Percentiles rank a stretch among this genome's conserved stretches.
These are phyloP conservation scores for Fusarium sarcochroum DNA, from an alignment of 2,329 filamentous ascomycete genomes.

Conservation along the genomic window DNA sequence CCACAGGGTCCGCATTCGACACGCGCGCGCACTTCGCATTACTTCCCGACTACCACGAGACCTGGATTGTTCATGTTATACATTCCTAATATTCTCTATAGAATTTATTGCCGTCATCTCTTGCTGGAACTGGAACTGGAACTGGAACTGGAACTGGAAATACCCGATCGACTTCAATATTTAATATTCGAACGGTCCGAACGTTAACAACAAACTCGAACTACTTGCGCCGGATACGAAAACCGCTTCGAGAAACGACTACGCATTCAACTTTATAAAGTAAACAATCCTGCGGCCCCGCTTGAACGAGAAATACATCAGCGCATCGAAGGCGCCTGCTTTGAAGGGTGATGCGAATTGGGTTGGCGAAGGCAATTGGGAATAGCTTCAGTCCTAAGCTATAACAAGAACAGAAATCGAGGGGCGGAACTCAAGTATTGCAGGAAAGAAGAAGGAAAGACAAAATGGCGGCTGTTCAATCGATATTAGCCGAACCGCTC, in stretches of 20 bases:
- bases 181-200: conserved; percentile 4
- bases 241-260: conserved; percentile 1
- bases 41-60: conserved; percentile 23
- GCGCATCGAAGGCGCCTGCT: conserved; percentile 21
- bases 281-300: not conserved
- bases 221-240: conserved; percentile 19
- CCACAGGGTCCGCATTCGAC: conserved; percentile 46
- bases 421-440: conserved; percentile 15
- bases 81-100: conserved; percentile 16
- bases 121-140: not conserved
- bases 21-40: conserved; percentile 23
- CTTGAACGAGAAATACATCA: not conserved
- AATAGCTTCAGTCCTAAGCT: conserved; percentile 21
- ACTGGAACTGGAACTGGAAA: not conserved
- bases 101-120: conserved; percentile 1
- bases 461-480: conserved; percentile 58
- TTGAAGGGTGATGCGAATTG: conserved; percentile 32
- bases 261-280: conserved; percentile 1
- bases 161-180: not conserved
- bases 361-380: conserved; percentile 20
- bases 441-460: conserved; percentile 1
- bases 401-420: conserved; percentile 21
- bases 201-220: not conserved
- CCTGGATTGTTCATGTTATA: conserved; percentile 15
- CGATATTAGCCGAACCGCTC: conserved; percentile 54